Evolutionary conservation across 2,329 filamentous ascomycete species (phyloP), one percentile per base, ranked within the genome.

Genomic region (Leptographium wingfieldii): DNA sequence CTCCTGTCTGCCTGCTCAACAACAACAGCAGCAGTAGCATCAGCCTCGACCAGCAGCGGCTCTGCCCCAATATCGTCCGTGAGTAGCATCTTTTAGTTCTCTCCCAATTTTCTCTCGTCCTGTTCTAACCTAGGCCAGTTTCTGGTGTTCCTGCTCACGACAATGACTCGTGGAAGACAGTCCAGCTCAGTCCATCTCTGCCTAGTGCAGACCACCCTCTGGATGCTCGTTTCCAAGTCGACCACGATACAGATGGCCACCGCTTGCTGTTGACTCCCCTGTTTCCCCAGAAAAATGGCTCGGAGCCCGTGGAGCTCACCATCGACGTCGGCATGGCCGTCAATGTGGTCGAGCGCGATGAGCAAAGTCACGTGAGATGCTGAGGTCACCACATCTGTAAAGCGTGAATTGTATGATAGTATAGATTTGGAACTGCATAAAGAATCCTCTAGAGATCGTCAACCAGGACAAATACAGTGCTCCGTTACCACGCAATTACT

Each of bases 1-100:
- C 9, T 40, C 29, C 31, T 4, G 33, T 49, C 22, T 10, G n/a
- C n/a, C 6, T 49, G 22, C 6, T n/a, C 46, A 49, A 11, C 31
- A 22, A 22, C 22, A 22, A 22, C 9, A 22, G 19, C 46, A 25
- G 25, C 33, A 10, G 33, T 9, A 35, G 33, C 33, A 7, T 9
- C 33, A 10, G 33, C 33, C 33, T 35, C 33, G 33, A 35, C 33
- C 33, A 35, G 33, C 33, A 35, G 33, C 33, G 6, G 33, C 33
- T 35, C 33, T 35, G 40, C 29, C 80, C 87, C 46, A 91, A 92
- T 66, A 82, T 92, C 40, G 84, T 89, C 65, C 72, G 81, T 84
- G 70, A 69, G 74, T 64, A 2, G 14, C 22, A 16, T 2, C 16
- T 14, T 43, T 19, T 46, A 14, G 9, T 14, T 40, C 5, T 7